A percentile compares a stretch with the other conserved stretches of the same genome.
These are phyloP conservation scores for Rubus parviflorus DNA, from an alignment of 306 rosid species.

Conservation along the genomic window DNA sequence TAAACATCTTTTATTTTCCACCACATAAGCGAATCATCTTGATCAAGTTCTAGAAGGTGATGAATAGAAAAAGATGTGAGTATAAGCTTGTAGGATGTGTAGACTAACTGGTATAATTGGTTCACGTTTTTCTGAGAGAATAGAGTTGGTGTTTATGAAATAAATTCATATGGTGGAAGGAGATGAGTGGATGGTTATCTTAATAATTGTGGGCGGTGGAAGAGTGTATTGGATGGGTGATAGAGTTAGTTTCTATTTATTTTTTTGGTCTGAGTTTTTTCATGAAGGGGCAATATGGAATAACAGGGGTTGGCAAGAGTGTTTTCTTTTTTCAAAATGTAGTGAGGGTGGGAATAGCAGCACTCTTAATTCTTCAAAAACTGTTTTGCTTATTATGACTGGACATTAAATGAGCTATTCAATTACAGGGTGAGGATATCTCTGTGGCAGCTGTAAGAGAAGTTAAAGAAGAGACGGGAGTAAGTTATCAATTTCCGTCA, in stretches of 20 bases:
- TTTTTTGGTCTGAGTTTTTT: not conserved
- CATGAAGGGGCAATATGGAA: not conserved
- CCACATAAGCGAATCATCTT: not conserved
- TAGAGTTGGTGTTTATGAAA: not conserved
- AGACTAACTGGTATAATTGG: not conserved
- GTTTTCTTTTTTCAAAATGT: not conserved
- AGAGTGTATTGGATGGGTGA: not conserved
- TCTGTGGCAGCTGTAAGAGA: conserved; percentile 70
- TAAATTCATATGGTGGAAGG: not conserved
- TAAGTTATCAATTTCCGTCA: conserved; percentile 39
- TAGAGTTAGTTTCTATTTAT: not conserved
- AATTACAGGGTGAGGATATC: conserved; percentile 75
- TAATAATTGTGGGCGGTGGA: not conserved
- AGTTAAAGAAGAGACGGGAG: conserved; percentile 94
- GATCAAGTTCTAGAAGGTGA: not conserved
- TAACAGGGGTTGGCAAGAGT: not conserved
- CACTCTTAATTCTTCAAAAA: not conserved
- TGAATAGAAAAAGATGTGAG: not conserved
- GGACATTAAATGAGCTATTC: conserved; percentile 26
- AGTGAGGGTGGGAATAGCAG: not conserved
- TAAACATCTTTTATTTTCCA: not conserved
- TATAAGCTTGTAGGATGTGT: not conserved
- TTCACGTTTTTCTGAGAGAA: not conserved
- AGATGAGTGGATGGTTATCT: not conserved
- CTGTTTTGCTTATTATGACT: not conserved